These are phyloP conservation scores for Naganishia liquefaciens DNA, from an alignment of 1,284 basidiomycete species.

Conservation along the genomic window DNA sequence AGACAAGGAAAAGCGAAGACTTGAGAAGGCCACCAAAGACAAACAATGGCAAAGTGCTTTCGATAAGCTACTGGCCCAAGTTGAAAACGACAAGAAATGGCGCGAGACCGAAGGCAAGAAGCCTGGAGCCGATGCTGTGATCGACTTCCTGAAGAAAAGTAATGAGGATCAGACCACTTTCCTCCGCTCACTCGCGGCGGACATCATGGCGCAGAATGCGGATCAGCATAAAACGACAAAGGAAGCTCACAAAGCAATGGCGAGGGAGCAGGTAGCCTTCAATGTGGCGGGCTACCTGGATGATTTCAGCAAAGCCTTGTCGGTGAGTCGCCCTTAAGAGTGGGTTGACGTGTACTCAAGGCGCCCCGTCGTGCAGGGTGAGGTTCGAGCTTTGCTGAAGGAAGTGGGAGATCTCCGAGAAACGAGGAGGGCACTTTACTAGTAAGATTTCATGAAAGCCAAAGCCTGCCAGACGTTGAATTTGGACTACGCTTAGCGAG, in stretches of 20 bases:
- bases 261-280: slow-evolving; percentile 53
- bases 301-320: slow-evolving; percentile 51
- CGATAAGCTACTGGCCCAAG: slow-evolving; percentile 46
- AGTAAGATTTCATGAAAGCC: slow-evolving; percentile 37
- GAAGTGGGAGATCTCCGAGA: slow-evolving; percentile 53
- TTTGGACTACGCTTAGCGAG: slow-evolving; percentile 36
- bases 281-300: slow-evolving; percentile 53
- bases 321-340: slow-evolving; percentile 40
- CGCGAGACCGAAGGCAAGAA: slow-evolving; percentile 49
- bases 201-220: slow-evolving; percentile 51
- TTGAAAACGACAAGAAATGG: slow-evolving; percentile 51
- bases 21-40: slow-evolving; percentile 43
- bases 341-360: too few relatives aligned
- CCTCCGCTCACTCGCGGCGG: slow-evolving; percentile 47
- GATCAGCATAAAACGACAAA: slow-evolving; percentile 51
- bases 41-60: slow-evolving; percentile 48
- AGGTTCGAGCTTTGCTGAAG: slow-evolving; percentile 50
- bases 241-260: slow-evolving; percentile 44
- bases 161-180: slow-evolving; percentile 48
- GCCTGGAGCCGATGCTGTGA: slow-evolving; percentile 47
- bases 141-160: slow-evolving; percentile 48
- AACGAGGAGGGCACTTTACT: slow-evolving; percentile 50
- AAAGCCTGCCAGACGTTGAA: background rate
- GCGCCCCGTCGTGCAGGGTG: slow-evolving; percentile 37
- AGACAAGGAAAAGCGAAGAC: slow-evolving; percentile 45